Conservation (phyloP, 2,329 filamentous ascomycete species). For the Blastomyces percursus region DNA sequence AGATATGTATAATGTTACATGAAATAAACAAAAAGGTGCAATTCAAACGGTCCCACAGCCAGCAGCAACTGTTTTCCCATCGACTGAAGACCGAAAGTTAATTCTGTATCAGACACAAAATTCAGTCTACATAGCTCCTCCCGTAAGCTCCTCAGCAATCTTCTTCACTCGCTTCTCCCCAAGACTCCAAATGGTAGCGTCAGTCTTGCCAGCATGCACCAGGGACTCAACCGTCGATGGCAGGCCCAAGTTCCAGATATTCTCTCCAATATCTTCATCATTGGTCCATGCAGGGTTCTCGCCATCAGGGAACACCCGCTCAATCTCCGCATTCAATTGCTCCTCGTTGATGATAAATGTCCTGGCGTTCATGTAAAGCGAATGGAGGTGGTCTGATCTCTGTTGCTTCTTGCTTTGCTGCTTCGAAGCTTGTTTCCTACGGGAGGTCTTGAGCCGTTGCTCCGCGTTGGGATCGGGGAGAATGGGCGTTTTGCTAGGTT, state of each 20-base stretch:
- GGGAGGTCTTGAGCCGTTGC: constrained; percentile 38
- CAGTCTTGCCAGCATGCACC: constrained; percentile 23
- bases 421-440: constrained; percentile 32
- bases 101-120: neutral
- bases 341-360: constrained; percentile 75
- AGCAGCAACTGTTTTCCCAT: neutral
- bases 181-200: constrained; percentile 30
- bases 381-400: constrained; percentile 62
- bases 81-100: neutral
- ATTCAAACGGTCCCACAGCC: neutral
- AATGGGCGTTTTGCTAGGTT: constrained; percentile 40
- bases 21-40: neutral
- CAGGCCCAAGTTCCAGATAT: constrained; percentile 42
- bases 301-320: constrained; percentile 61
- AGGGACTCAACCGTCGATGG: constrained; percentile 33
- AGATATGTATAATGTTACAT: neutral
- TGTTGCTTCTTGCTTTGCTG: constrained; percentile 45
- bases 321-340: constrained; percentile 63
- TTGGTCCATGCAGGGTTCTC: constrained; percentile 34
- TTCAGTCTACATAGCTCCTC: constrained; percentile 41
- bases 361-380: constrained; percentile 79
- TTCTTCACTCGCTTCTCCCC: constrained; percentile 50
- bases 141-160: constrained; percentile 57
- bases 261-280: constrained; percentile 33
- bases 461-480: constrained; percentile 54